These are phyloP conservation scores for Anethum foeniculum DNA, from an alignment of 140 eudicot species.

Conservation along the genomic window DNA sequence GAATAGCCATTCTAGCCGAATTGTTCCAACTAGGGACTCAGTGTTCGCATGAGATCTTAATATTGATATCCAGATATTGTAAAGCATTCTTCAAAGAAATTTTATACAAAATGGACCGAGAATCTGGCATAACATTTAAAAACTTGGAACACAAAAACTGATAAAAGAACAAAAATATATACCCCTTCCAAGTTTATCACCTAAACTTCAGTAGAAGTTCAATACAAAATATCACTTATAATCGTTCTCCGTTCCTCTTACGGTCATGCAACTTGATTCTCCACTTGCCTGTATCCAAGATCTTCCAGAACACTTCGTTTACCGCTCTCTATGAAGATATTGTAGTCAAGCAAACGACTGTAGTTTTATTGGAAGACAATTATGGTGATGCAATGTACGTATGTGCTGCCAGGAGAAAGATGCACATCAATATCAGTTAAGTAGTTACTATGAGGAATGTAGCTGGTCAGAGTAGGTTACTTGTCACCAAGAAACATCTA, in stretches of 20 bases:
- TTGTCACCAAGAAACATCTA: not conserved
- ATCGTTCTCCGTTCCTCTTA: not conserved
- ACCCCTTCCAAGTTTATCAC: not conserved
- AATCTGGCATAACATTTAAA: not conserved
- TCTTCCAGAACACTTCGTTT: not conserved
- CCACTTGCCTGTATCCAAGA: not conserved
- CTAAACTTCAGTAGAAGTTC: not conserved
- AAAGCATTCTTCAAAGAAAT: not conserved
- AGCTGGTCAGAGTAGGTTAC: not conserved
- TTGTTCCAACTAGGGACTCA: not conserved
- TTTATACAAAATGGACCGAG: not conserved
- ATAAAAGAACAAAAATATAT: not conserved
- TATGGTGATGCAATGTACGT: not conserved
- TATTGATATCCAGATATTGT: not conserved
- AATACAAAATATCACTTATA: not conserved
- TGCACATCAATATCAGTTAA: not conserved
- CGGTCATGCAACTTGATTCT: not conserved
- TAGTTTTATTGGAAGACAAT: not conserved
- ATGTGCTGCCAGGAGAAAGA: not conserved
- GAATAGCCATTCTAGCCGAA: not conserved
- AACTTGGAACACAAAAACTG: not conserved
- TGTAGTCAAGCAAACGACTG: not conserved
- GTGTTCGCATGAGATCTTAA: not conserved
- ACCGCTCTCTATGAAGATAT: not conserved
- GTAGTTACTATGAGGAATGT: not conserved